Percentiles rank a stretch among this genome's conserved stretches.
phyloP scores from a whole-genome alignment of 23 red algal genomes.

The Gracilariopsis chorda region DNA sequence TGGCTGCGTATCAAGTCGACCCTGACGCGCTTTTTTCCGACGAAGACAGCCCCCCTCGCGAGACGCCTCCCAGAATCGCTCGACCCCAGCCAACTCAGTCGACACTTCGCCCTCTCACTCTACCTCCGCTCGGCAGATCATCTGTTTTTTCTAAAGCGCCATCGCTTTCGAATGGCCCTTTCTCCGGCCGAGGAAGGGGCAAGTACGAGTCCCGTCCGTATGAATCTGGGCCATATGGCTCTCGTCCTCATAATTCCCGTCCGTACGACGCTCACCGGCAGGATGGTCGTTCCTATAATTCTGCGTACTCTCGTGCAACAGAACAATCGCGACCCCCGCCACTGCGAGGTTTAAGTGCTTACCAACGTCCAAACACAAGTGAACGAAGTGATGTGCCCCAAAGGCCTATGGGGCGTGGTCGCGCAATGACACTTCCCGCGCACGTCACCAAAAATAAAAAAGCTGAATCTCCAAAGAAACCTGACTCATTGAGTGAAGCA shows the following conservation, averaged over 20 bases:
- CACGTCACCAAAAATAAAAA: neutral
- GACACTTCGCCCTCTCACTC: neutral
- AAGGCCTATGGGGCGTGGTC: neutral
- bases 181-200: neutral
- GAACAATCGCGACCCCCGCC: neutral
- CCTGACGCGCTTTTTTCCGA: constrained; percentile 25
- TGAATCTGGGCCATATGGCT: neutral
- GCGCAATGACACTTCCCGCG: neutral
- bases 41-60: neutral
- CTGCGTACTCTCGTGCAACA: neutral
- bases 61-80: neutral
- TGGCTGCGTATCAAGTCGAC: constrained; percentile 26
- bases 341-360: neutral
- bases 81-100: neutral
- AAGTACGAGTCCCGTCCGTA: neutral
- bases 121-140: neutral
- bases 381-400: neutral
- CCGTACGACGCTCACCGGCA: neutral
- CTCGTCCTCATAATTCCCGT: neutral
- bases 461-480: neutral
- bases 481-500: neutral
- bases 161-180: neutral
- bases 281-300: neutral
- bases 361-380: no score
- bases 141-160: neutral